Conservation (phyloP, 768 basidiomycete genomes). For the Lentinula detonsa region DNA sequence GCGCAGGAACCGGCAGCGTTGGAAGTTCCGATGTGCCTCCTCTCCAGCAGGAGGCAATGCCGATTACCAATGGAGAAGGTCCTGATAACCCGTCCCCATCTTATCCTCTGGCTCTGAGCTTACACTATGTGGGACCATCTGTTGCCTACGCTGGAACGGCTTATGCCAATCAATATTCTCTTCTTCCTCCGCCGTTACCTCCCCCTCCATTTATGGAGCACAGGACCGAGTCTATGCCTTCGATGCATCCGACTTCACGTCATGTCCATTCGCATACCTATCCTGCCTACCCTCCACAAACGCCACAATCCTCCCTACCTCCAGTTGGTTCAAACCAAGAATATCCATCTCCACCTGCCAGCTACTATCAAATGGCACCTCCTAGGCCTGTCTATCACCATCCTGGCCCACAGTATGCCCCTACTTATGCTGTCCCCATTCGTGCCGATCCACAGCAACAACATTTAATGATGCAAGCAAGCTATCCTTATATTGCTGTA, state of each 20-base stretch:
- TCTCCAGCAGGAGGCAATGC: background rate
- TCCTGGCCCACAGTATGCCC: background rate
- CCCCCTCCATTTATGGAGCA: background rate
- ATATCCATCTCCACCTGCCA: background rate
- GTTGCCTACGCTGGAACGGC: background rate
- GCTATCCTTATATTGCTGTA: background rate
- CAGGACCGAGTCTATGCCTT: background rate
- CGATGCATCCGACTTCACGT: background rate
- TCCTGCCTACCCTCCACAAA: background rate
- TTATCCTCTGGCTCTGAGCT: background rate
- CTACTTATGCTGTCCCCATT: background rate
- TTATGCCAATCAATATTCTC: background rate
- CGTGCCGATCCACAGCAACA: background rate
- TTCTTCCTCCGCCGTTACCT: background rate
- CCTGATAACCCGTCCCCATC: background rate
- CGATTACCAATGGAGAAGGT: background rate
- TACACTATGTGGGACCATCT: background rate
- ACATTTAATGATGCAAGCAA: background rate
- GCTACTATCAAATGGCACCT: background rate
- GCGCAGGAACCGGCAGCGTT: conserved; percentile 38
- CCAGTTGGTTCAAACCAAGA: background rate
- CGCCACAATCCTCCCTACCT: background rate
- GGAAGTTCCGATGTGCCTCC: background rate
- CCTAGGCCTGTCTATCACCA: background rate
- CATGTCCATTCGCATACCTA: background rate